Conservation (phyloP, 176 grass and related monocot species). For the Thalia dealbata region DNA sequence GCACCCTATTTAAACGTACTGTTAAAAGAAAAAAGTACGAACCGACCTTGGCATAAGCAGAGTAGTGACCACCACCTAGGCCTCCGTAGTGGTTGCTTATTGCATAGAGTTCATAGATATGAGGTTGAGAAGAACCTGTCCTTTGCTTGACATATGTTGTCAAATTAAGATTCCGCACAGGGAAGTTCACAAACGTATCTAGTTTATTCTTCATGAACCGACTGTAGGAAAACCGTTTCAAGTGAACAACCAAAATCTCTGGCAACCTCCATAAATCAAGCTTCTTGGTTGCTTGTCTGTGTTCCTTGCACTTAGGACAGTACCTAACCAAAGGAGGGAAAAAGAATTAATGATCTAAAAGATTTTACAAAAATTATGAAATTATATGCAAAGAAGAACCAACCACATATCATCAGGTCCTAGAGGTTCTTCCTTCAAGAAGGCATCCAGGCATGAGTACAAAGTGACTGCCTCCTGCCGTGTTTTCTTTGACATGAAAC, state of each 20-base stretch:
- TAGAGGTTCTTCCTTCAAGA: slow-evolving; percentile 91
- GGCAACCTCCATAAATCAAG: slow-evolving; percentile 95
- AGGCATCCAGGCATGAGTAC: slow-evolving; percentile 89
- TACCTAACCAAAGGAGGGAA: slow-evolving; percentile 40
- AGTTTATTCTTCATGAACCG: slow-evolving; percentile 96
- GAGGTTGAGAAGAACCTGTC: neutral
- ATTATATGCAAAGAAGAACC: slow-evolving; percentile 22
- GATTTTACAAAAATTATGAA: neutral
- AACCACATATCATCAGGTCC: slow-evolving; percentile 99
- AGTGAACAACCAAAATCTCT: slow-evolving; percentile 88
- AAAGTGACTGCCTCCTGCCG: slow-evolving; percentile 82
- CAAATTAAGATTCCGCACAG: slow-evolving; percentile 69
- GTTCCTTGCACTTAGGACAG: slow-evolving; percentile 91
- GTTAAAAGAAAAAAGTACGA: neutral
- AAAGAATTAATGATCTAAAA: slow-evolving; percentile 17
- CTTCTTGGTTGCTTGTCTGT: slow-evolving; percentile 95
- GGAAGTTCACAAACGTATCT: slow-evolving; percentile 94
- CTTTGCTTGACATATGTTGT: slow-evolving; percentile 49
- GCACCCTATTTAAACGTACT: neutral
- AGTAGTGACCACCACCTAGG: slow-evolving; percentile 90
- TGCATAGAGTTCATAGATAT: slow-evolving; percentile 81
- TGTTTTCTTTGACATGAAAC: slow-evolving; percentile 84
- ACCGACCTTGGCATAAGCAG: slow-evolving; percentile 84
- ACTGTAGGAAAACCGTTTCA: slow-evolving; percentile 97
- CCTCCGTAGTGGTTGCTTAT: slow-evolving; percentile 95